These are phyloP conservation scores for Beauveria sp. DNA, from an alignment of 2,329 filamentous ascomycete species.

Conservation along the genomic window DNA sequence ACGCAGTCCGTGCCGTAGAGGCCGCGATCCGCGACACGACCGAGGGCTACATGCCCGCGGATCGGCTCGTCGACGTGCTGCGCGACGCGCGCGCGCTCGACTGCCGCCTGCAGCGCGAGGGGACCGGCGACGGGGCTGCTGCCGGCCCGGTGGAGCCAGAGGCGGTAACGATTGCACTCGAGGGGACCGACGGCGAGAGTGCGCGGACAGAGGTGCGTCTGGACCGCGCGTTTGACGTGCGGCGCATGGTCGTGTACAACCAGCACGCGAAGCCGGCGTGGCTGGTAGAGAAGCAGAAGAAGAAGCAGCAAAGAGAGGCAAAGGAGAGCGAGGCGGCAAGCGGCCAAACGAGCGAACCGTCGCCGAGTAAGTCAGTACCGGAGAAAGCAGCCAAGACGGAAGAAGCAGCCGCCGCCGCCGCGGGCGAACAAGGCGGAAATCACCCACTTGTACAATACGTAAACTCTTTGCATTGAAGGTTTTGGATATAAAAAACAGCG, in stretches of 20 bases:
- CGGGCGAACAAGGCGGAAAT: neutral
- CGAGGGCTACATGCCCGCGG: conserved; percentile 21
- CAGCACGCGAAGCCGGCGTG: neutral
- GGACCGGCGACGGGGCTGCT: neutral
- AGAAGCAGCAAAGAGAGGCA: neutral
- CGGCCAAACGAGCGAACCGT: neutral
- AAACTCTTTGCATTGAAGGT: neutral
- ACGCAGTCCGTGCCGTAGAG: conserved; percentile 21
- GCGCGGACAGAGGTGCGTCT: neutral
- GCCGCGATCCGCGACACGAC: conserved; percentile 23
- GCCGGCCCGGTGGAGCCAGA: neutral
- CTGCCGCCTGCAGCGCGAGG: neutral
- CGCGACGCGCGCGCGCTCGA: conserved; percentile 11
- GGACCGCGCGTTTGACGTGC: neutral
- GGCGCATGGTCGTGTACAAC: conserved; percentile 6
- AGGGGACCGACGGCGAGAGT: conserved; percentile 11
- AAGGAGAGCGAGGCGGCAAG: neutral
- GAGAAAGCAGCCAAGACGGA: neutral
- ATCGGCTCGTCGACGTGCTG: conserved; percentile 20
- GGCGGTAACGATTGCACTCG: conserved; percentile 17
- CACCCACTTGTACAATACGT: conserved; percentile 10
- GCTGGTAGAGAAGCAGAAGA: neutral
- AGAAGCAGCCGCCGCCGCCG: neutral
- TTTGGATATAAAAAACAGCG: too few relatives aligned
- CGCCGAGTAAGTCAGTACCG: neutral